A percentile compares a stretch with the other conserved stretches of the same genome.
Conservation (phyloP, 805 yeast genomes). For the Pichia sporocuriosa region DNA sequence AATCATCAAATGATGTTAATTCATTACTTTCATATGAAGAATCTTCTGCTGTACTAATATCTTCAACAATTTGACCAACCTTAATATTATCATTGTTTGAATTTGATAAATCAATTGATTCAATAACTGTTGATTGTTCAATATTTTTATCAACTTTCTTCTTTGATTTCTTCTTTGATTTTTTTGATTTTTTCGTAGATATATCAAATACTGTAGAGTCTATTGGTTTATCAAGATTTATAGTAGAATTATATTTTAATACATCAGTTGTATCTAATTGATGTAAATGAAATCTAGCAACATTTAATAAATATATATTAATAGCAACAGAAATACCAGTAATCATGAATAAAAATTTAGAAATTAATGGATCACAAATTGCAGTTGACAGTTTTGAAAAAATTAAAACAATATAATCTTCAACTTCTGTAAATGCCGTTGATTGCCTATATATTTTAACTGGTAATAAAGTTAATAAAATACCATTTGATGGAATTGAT, state of each 20-base stretch:
- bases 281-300: slow-evolving; percentile 57
- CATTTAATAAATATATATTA: slow-evolving; percentile 80
- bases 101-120: background rate
- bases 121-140: background rate
- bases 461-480: slow-evolving; percentile 52
- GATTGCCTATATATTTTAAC: slow-evolving; percentile 53
- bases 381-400: slow-evolving; percentile 56
- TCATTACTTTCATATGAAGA: slow-evolving; percentile 19
- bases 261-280: too few species aligned
- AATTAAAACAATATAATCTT: slow-evolving; percentile 48
- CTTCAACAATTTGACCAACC: slow-evolving; percentile 31
- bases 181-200: slow-evolving; percentile 8
- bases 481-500: slow-evolving; percentile 35
- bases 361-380: slow-evolving; percentile 71
- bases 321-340: slow-evolving; percentile 71
- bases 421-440: slow-evolving; percentile 49
- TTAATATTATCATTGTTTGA: slow-evolving; percentile 25
- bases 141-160: slow-evolving; percentile 1
- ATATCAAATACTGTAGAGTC: background rate
- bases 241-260: too few species aligned
- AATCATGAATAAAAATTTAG: slow-evolving; percentile 67
- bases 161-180: slow-evolving; percentile 3
- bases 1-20: slow-evolving; percentile 8
- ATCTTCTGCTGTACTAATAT: slow-evolving; percentile 17
- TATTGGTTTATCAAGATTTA: too few species aligned